Conservation (phyloP, 768 basidiomycete species). For the Hericium erinaceus region DNA sequence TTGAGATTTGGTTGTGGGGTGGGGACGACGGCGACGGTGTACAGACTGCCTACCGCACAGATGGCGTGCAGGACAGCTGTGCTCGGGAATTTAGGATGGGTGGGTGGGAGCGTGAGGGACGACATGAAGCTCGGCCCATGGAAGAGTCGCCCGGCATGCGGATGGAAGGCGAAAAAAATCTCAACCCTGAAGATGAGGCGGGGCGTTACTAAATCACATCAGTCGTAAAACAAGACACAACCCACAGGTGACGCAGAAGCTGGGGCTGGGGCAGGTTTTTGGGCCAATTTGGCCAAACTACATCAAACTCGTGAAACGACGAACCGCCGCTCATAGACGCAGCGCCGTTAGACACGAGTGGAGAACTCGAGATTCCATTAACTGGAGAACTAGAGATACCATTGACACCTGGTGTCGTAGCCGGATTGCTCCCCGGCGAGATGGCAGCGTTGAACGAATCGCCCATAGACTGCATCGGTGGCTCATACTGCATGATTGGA, state of each 20-base stretch:
- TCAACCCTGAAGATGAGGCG: slow-evolving; percentile 41
- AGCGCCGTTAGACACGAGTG: neutral
- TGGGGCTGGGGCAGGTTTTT: slow-evolving; percentile 50
- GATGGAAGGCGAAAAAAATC: slow-evolving; percentile 71
- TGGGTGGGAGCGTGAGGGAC: slow-evolving; percentile 53
- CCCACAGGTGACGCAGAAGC: slow-evolving; percentile 58
- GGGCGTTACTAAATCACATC: neutral
- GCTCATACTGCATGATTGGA: no score
- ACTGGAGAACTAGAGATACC: neutral
- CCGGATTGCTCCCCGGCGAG: neutral
- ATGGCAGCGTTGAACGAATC: neutral
- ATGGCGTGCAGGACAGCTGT: slow-evolving; percentile 75
- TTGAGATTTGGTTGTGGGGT: slow-evolving; percentile 33
- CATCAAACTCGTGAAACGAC: neutral
- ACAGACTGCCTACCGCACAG: slow-evolving; percentile 69
- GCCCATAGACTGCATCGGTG: neutral
- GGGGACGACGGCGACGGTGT: slow-evolving; percentile 58
- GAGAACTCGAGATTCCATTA: neutral
- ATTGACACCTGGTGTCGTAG: no score
- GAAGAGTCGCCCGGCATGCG: slow-evolving; percentile 62
- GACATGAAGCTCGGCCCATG: slow-evolving; percentile 59
- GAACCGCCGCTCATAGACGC: no score
- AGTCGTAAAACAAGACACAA: neutral
- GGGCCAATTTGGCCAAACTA: slow-evolving; percentile 38
- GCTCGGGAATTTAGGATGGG: slow-evolving; percentile 66